Evolutionary conservation across 1,284 basidiomycete species (phyloP).

Genomic region (Rhodotorula sp.): DNA sequence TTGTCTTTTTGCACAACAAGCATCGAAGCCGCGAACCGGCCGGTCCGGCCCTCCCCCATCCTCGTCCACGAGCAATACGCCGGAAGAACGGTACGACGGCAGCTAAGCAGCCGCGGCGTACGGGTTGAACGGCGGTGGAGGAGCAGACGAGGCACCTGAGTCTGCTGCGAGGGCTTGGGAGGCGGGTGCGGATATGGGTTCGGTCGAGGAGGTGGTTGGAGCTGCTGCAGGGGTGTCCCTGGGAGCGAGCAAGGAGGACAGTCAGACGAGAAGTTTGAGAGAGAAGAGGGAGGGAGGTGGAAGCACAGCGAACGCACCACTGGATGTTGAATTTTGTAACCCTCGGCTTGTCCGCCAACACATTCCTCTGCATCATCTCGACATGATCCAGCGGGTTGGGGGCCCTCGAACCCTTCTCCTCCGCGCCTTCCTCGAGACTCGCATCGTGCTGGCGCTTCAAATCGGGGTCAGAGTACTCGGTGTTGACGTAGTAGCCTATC

Average conservation of each 20-base stretch:
- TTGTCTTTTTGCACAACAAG: too few relatives aligned
- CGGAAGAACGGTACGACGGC: not conserved
- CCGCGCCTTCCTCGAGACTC: conserved; percentile 55
- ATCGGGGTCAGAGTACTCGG: conserved; percentile 93
- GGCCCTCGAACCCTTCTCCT: conserved; percentile 25
- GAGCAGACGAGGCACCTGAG: not conserved
- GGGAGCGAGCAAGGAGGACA: not conserved
- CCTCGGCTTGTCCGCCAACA: conserved; percentile 83
- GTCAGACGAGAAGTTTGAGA: not conserved
- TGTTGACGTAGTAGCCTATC: conserved; percentile 99
- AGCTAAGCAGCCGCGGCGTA: not conserved
- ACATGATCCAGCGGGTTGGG: conserved; percentile 49
- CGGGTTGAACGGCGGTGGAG: conserved; percentile 14
- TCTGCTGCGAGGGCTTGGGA: not conserved
- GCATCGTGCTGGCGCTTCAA: conserved; percentile 70
- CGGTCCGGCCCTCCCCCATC: too few relatives aligned
- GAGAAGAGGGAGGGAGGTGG: too few relatives aligned
- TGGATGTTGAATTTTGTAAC: conserved; percentile 71
- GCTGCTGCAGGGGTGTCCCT: conserved; percentile 10
- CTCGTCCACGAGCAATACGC: too few relatives aligned
- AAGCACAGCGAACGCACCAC: conserved; percentile 43
- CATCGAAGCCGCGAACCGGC: too few relatives aligned
- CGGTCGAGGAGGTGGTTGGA: conserved; percentile 3
- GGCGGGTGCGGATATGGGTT: not conserved
- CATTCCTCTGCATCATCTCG: conserved; percentile 76